Evolutionary conservation across 768 basidiomycete genomes (phyloP), one percentile per base, ranked within the genome.

Genomic region (Rhodotorula diobovata): DNA sequence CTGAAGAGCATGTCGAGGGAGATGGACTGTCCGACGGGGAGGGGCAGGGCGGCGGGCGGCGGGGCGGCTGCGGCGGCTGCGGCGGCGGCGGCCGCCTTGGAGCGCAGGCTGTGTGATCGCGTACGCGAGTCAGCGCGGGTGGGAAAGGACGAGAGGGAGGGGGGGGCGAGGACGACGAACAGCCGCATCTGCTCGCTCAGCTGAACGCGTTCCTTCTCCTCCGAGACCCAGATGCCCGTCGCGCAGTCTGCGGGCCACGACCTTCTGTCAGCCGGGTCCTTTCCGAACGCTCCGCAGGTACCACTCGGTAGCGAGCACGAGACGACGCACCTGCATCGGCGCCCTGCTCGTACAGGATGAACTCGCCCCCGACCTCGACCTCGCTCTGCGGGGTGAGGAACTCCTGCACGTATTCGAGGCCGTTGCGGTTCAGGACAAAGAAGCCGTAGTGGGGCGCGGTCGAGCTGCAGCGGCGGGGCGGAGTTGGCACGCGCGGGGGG

Each of bases 181-280:
- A 71, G 66, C 23, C 68, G 56, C 77, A 77, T 77, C 48, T 61
- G 54, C 63, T 66, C 18, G 45, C 75, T 74, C 28, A 77, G 53
- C 35, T 61, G 53, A 14, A 51, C 61, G 23, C 77, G 59, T 20
- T 77, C 73, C 34, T 65, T 74, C 64, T 74, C 70, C 61, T 77
- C 77, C 16, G 71, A 74, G n/a, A 77, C 69, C 77, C 77, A 77
- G 21, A 77, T 74, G 1, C 77, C 77, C 37, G 76, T 71, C 18
- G 76, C 71, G 18, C 71, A 57, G 48, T 76, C 77, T 76, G 68
- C 25, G 39, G n/a, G n/a, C n/a, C n/a, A n/a, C n/a, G n/a, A n/a
- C n/a, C n/a, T n/a, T n/a, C n/a, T n/a, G n/a, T n/a, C n/a, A n/a
- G n/a, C n/a, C n/a, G n/a, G n/a, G n/a, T n/a, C n/a, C n/a, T n/a